A percentile compares a stretch with the other conserved stretches of the same genome.
Conservation (phyloP, 106 monocot species). For the Allium cepa region DNA sequence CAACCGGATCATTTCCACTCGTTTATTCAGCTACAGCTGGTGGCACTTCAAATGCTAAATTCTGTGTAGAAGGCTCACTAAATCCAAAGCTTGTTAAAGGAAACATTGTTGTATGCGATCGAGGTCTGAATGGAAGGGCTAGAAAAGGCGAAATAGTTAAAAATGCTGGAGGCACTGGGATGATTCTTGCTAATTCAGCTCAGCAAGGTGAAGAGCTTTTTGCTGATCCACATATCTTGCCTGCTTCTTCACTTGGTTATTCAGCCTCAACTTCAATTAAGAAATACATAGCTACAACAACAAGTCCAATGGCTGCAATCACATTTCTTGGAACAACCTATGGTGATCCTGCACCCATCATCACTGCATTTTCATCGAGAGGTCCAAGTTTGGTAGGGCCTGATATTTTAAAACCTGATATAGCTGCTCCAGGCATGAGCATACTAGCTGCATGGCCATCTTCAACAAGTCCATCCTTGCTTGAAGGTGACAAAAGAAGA, state of each 20-base stretch:
- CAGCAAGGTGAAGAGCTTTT: slow-evolving; percentile 39
- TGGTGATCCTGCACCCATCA: slow-evolving; percentile 14
- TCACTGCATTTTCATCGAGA: slow-evolving; percentile 38
- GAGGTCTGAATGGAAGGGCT: slow-evolving; percentile 11
- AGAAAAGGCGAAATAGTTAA: slow-evolving; percentile 35
- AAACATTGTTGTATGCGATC: slow-evolving; percentile 34
- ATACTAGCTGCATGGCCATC: slow-evolving; percentile 43
- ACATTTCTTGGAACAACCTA: slow-evolving; percentile 23
- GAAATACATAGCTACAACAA: slow-evolving; percentile 7
- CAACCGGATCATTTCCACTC: slow-evolving; percentile 8
- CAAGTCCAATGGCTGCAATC: slow-evolving; percentile 19
- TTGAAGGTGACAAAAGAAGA: slow-evolving; percentile 13
- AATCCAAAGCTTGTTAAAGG: slow-evolving; percentile 12
- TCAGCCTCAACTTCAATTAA: slow-evolving; percentile 10
- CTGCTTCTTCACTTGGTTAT: slow-evolving; percentile 15
- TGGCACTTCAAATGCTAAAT: background rate
- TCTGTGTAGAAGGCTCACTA: slow-evolving; percentile 16
- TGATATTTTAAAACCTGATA: slow-evolving; percentile 37
- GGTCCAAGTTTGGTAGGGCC: slow-evolving; percentile 26
- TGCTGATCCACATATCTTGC: slow-evolving; percentile 34
- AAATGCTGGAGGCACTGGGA: slow-evolving; percentile 24
- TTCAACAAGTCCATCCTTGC: slow-evolving; percentile 17
- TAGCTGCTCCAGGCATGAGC: slow-evolving; percentile 32
- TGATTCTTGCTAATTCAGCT: slow-evolving; percentile 22
- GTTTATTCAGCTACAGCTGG: background rate